Evolutionary conservation across 805 yeast species (phyloP).

Genomic region (Phaffomyces thermotolerans): DNA sequence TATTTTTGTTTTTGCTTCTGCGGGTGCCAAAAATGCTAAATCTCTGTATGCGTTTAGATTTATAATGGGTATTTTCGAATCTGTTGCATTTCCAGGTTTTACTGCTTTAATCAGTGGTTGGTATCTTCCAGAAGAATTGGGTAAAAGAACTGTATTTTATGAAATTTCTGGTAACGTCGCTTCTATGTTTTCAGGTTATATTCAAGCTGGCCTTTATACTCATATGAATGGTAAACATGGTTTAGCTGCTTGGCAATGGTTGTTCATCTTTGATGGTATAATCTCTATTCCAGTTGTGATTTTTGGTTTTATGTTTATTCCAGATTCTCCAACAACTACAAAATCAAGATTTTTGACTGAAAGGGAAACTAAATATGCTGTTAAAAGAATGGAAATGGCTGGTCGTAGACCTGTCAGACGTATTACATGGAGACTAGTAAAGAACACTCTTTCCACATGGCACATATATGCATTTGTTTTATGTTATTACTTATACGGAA

Average conservation of each 20-base stretch:
- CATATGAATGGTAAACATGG: conserved; percentile 34
- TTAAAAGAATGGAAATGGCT: conserved; percentile 9
- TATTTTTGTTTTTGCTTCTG: conserved; percentile 46
- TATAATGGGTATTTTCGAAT: conserved; percentile 41
- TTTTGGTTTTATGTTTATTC: conserved; percentile 34
- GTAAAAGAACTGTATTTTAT: conserved; percentile 38
- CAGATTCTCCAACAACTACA: conserved; percentile 29
- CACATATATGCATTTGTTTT: conserved; percentile 10
- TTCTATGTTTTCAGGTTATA: conserved; percentile 40
- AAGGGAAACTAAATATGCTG: conserved; percentile 7
- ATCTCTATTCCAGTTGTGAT: conserved; percentile 30
- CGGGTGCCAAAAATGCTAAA: conserved; percentile 26
- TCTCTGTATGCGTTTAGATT: conserved; percentile 41
- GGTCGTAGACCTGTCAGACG: conserved; percentile 10
- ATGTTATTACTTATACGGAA: conserved; percentile 11
- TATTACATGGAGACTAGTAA: conserved; percentile 1
- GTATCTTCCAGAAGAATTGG: conserved; percentile 36
- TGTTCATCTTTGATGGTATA: conserved; percentile 31
- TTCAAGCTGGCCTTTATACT: conserved; percentile 40
- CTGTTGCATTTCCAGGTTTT: conserved; percentile 37
- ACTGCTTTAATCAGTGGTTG: conserved; percentile 28
- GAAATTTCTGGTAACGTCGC: conserved; percentile 40
- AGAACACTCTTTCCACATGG: conserved; percentile 10
- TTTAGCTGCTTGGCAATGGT: conserved; percentile 39
- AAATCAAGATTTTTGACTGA: conserved; percentile 10